Percentiles rank a stretch among this genome's conserved stretches.
Conservation (phyloP, 768 basidiomycete species). For the Lentinula edodes region DNA sequence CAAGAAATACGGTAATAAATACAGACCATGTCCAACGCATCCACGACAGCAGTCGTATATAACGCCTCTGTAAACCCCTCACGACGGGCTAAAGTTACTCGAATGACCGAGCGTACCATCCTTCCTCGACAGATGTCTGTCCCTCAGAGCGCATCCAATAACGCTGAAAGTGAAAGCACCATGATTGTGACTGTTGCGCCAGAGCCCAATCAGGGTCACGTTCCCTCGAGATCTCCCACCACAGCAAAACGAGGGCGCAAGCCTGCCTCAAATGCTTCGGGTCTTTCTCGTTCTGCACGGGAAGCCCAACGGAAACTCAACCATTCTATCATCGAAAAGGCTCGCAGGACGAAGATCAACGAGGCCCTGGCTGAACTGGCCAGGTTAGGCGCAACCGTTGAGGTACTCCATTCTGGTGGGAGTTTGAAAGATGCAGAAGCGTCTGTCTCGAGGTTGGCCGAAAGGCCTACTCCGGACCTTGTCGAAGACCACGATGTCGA, state of each 20-base stretch:
- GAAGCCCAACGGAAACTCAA: slow-evolving; percentile 89
- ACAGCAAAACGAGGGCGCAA: slow-evolving; percentile 60
- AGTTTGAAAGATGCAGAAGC: neutral
- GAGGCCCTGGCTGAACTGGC: slow-evolving; percentile 64
- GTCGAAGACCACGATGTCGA: neutral
- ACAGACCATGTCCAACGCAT: neutral
- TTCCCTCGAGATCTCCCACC: neutral
- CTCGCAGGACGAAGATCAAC: slow-evolving; percentile 93
- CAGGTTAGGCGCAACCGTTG: slow-evolving; percentile 10
- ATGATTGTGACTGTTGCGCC: neutral
- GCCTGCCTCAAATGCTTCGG: slow-evolving; percentile 39
- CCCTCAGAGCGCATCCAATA: neutral
- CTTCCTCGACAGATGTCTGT: neutral
- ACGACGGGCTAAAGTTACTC: neutral
- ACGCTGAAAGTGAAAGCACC: neutral
- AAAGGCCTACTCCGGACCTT: neutral
- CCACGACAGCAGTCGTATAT: neutral
- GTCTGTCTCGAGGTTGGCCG: neutral
- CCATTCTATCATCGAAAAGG: slow-evolving; percentile 93
- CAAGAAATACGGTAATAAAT: neutral
- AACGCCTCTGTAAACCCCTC: neutral
- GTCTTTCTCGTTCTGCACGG: slow-evolving; percentile 65
- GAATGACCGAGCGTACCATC: slow-evolving; percentile 1
- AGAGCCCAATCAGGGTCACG: neutral
- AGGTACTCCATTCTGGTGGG: neutral